Conservation (phyloP, 176 grass and related monocot genomes). For the Bonia amplexicaulis region DNA sequence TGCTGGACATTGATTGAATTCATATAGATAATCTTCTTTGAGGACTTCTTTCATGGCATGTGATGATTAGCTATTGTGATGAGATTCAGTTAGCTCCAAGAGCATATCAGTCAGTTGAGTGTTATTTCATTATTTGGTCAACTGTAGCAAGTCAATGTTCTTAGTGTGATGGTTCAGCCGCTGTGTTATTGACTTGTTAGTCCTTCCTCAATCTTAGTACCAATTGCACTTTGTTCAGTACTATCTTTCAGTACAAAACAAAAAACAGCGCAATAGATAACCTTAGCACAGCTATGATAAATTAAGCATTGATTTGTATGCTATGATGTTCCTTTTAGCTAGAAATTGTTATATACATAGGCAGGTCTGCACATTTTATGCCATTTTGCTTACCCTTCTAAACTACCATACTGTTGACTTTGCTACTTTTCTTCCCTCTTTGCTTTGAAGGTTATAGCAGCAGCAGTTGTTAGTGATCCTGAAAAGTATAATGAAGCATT, state of each 20-base stretch:
- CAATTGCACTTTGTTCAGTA: not conserved
- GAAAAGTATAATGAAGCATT: slow-evolving; percentile 83
- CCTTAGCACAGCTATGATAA: slow-evolving; percentile 4
- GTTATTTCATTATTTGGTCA: slow-evolving; percentile 1
- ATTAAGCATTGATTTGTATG: not conserved
- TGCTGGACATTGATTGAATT: not conserved
- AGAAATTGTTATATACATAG: not conserved
- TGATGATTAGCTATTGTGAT: not conserved
- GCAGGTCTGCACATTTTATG: not conserved
- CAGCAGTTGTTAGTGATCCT: slow-evolving; percentile 75
- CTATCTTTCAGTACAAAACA: not conserved
- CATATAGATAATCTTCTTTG: not conserved
- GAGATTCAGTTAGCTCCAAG: not conserved
- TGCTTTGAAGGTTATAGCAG: slow-evolving; percentile 78
- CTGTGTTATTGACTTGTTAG: not conserved
- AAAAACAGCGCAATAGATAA: not conserved
- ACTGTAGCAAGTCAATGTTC: not conserved
- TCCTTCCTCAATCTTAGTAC: not conserved
- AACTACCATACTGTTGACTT: not conserved
- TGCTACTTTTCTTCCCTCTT: not conserved
- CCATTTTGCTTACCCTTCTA: not conserved
- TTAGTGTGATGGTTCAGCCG: not conserved
- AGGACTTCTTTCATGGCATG: not conserved
- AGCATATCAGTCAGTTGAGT: not conserved
- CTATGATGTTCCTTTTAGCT: not conserved